phyloP scores from a whole-genome alignment of 2,329 filamentous ascomycete genomes.

The Didymella sp. region DNA sequence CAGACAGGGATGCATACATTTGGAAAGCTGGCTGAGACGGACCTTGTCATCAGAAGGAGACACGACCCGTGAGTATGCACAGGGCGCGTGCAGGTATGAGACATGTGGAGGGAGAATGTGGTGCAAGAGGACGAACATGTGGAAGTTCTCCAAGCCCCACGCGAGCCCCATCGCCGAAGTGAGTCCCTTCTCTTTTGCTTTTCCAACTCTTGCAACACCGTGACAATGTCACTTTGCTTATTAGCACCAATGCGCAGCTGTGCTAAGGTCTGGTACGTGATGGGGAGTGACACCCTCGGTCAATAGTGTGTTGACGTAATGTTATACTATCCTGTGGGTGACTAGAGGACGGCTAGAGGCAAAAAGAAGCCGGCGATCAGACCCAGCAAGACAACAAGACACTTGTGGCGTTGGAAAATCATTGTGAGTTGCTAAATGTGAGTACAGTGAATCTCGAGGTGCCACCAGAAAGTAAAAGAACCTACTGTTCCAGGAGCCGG shows the following conservation, averaged over 20 bases:
- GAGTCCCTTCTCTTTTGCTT: conserved; percentile 3
- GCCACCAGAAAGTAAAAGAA: neutral
- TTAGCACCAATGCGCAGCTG: neutral
- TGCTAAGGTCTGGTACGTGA: neutral
- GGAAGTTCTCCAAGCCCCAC: neutral
- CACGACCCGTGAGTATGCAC: conserved; percentile 2
- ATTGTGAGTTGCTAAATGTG: neutral
- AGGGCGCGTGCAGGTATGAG: conserved; percentile 8
- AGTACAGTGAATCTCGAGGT: neutral
- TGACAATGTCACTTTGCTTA: neutral
- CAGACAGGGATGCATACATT: conserved; percentile 1
- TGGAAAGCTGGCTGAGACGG: conserved; percentile 3
- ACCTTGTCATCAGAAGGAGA: conserved; percentile 10
- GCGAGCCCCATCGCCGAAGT: neutral
- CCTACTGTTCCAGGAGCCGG: neutral
- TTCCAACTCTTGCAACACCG: conserved; percentile 18
- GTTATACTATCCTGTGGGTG: neutral
- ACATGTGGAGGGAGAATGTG: conserved; percentile 7
- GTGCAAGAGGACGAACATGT: conserved; percentile 3
- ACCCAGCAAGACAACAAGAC: neutral
- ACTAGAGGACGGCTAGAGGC: neutral
- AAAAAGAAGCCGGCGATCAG: neutral
- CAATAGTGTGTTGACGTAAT: neutral
- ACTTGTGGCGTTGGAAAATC: neutral
- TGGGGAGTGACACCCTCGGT: neutral